Percentiles rank a stretch among this genome's conserved stretches.
phyloP scores from a whole-genome alignment of 305 asterid species.

The Ruellia speciosa region DNA sequence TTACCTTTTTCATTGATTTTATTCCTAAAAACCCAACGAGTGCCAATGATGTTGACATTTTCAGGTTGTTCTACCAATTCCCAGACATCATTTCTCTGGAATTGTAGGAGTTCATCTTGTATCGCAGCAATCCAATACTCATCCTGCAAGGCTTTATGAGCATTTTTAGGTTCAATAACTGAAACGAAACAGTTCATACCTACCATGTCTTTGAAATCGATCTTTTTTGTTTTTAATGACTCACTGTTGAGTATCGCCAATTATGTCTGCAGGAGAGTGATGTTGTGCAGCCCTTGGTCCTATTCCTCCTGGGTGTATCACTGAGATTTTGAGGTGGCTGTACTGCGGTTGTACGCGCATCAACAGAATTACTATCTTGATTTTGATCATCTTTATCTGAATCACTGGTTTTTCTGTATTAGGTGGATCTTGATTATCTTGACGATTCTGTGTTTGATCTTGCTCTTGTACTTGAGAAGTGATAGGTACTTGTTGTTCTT shows the following conservation, averaged over 20 bases:
- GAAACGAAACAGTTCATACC: background rate
- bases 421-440: too few relatives aligned
- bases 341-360: too few relatives aligned
- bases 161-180: background rate
- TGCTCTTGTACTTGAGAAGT: too few relatives aligned
- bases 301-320: background rate
- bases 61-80: background rate
- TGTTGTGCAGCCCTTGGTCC: background rate
- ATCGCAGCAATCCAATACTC: constrained; percentile 1
- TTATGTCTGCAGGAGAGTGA: background rate
- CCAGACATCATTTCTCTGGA: background rate
- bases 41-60: background rate
- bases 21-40: background rate
- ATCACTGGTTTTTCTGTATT: too few relatives aligned
- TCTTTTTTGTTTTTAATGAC: background rate
- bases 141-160: background rate
- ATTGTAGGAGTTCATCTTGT: background rate
- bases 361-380: too few relatives aligned
- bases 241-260: background rate
- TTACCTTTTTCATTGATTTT: background rate
- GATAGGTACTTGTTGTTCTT: background rate
- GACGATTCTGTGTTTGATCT: too few relatives aligned
- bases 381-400: too few relatives aligned
- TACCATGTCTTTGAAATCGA: background rate
- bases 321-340: too few relatives aligned